Conservation (phyloP, 805 yeast species). For the Candida chauliodis region DNA sequence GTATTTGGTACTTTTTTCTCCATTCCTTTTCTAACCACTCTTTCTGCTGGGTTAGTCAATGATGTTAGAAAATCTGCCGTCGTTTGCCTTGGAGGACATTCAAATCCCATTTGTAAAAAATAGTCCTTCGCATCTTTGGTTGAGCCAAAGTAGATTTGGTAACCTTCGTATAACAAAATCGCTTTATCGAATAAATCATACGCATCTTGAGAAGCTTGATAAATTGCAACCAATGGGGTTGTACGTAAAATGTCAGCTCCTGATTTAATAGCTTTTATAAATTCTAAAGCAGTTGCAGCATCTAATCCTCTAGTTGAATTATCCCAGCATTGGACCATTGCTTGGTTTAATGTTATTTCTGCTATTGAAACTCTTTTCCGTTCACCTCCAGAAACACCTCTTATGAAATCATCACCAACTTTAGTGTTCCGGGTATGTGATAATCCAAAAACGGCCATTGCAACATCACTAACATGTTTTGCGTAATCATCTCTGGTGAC, state of each 20-base stretch:
- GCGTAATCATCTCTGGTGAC: slow-evolving; percentile 33
- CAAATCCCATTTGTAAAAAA: slow-evolving; percentile 58
- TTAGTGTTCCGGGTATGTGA: slow-evolving; percentile 54
- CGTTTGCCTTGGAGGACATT: slow-evolving; percentile 60
- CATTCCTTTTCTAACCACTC: slow-evolving; percentile 47
- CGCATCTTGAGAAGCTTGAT: slow-evolving; percentile 47
- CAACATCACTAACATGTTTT: slow-evolving; percentile 37
- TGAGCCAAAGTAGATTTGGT: slow-evolving; percentile 54
- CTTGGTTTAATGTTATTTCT: slow-evolving; percentile 66
- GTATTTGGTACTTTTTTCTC: slow-evolving; percentile 52
- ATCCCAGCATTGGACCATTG: slow-evolving; percentile 56
- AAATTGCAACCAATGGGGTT: slow-evolving; percentile 60
- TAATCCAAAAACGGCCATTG: slow-evolving; percentile 45
- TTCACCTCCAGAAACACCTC: slow-evolving; percentile 86
- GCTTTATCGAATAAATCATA: slow-evolving; percentile 49
- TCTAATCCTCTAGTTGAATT: slow-evolving; percentile 86
- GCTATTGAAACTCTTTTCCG: slow-evolving; percentile 81
- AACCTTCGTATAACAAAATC: slow-evolving; percentile 43
- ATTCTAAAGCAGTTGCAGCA: slow-evolving; percentile 79
- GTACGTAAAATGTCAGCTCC: slow-evolving; percentile 49
- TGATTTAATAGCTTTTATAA: slow-evolving; percentile 60
- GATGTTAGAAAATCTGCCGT: slow-evolving; percentile 66
- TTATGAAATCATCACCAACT: slow-evolving; percentile 61
- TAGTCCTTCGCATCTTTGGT: slow-evolving; percentile 42
- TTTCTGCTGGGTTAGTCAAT: slow-evolving; percentile 61